Conservation (phyloP, 768 basidiomycete genomes). For the Mycena galopus region DNA sequence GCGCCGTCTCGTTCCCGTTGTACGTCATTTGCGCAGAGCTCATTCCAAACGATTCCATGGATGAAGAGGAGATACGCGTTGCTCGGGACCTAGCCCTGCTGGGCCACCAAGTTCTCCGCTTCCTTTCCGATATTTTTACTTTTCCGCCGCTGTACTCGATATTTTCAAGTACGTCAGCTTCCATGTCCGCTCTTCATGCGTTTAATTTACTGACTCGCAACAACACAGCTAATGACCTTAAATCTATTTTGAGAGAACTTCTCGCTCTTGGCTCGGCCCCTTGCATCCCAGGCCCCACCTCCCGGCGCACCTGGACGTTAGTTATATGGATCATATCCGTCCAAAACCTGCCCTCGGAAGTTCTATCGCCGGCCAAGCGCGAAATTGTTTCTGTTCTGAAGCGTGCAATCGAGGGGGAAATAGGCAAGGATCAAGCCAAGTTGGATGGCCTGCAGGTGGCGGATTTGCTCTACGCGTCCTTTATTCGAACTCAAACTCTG, state of each 20-base stretch:
- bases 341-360: slow-evolving; percentile 59
- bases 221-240: slow-evolving; percentile 59
- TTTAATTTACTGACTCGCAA: slow-evolving; percentile 17
- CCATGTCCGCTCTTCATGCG: slow-evolving; percentile 11
- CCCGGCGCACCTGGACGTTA: slow-evolving; percentile 60
- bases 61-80: slow-evolving; percentile 55
- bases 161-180: slow-evolving; percentile 61
- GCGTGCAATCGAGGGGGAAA: slow-evolving; percentile 49
- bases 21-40: slow-evolving; percentile 20
- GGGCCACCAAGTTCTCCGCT: slow-evolving; percentile 67
- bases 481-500: slow-evolving; percentile 2
- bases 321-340: slow-evolving; percentile 64
- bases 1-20: slow-evolving; percentile 49
- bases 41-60: slow-evolving; percentile 28
- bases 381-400: slow-evolving; percentile 52
- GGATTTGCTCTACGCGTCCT: not conserved
- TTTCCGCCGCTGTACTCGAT: slow-evolving; percentile 57
- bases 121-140: slow-evolving; percentile 65
- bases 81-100: slow-evolving; percentile 58
- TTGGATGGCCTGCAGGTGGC: slow-evolving; percentile 48
- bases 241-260: slow-evolving; percentile 58
- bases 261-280: slow-evolving; percentile 55
- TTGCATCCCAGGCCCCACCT: slow-evolving; percentile 52
- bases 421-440: slow-evolving; percentile 29
- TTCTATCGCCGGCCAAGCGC: slow-evolving; percentile 49